Percentiles rank a stretch among this genome's conserved stretches.
phyloP scores from a whole-genome alignment of 75 land plant species.

The Pseudotsuga menziesii region DNA sequence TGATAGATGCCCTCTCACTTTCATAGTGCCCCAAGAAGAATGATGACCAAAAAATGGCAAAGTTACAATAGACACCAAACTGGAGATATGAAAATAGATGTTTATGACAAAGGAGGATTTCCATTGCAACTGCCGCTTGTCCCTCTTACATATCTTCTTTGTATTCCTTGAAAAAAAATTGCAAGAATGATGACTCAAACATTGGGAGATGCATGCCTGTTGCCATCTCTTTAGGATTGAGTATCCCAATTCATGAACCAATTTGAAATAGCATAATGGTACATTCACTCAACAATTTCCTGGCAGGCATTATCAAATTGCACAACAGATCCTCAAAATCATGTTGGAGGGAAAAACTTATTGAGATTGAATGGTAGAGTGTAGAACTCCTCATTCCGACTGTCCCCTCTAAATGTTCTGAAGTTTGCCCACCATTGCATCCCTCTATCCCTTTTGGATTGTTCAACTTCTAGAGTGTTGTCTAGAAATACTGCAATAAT shows the following conservation, averaged over 20 bases:
- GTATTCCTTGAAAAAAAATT: not conserved
- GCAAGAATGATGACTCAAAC: slow-evolving; percentile 5
- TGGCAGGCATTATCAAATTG: not conserved
- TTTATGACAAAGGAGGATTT: not conserved
- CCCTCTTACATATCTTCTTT: not conserved
- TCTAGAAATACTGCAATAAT: too few relatives aligned
- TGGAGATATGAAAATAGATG: not conserved
- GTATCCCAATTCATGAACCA: not conserved
- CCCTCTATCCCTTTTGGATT: slow-evolving; percentile 85
- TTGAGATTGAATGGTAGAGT: slow-evolving; percentile 85
- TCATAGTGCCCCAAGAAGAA: too few relatives aligned
- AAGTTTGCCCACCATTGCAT: slow-evolving; percentile 97
- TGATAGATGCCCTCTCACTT: not conserved
- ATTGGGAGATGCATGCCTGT: not conserved
- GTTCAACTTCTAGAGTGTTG: too few relatives aligned
- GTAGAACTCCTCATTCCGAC: slow-evolving; percentile 86
- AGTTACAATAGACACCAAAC: not conserved
- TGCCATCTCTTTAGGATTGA: not conserved
- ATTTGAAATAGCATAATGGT: slow-evolving; percentile 2
- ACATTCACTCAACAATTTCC: slow-evolving; percentile 8
- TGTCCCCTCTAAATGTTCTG: slow-evolving; percentile 88
- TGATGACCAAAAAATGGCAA: not conserved
- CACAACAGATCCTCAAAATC: not conserved
- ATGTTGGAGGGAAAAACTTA: slow-evolving; percentile 81
- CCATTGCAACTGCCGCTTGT: not conserved